Evolutionary conservation across 352 stramenopile genomes (phyloP).

Genomic region (Blastocystis hominis): DNA sequence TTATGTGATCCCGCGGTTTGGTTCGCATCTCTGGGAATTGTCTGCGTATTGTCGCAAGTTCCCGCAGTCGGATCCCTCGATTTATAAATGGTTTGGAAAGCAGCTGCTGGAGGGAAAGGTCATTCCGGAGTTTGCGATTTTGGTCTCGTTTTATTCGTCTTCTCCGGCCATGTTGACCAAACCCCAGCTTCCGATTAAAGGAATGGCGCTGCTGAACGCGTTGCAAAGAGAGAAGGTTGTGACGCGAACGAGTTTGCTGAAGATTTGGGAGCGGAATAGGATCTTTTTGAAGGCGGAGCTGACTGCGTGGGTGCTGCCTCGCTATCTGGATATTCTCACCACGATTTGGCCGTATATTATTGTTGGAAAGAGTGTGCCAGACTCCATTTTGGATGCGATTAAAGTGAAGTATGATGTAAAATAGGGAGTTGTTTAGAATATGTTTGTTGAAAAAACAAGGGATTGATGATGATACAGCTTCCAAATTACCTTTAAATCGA

Average conservation of each 20-base stretch:
- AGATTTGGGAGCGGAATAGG: constrained; percentile 1
- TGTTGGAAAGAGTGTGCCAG: not conserved
- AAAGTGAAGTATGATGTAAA: not conserved
- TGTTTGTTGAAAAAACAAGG: not conserved
- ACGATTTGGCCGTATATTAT: constrained; percentile 22
- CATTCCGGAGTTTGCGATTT: not conserved
- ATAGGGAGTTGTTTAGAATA: not conserved
- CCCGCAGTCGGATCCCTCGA: constrained; percentile 59
- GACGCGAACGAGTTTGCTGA: not conserved
- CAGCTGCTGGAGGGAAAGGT: constrained; percentile 71
- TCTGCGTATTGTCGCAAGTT: constrained; percentile 4
- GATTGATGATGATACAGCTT: not conserved
- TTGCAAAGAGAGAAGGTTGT: not conserved
- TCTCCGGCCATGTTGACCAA: not conserved
- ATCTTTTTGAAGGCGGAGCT: constrained; percentile 27
- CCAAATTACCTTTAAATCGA: not conserved
- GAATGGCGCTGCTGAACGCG: not conserved
- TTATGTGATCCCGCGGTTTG: constrained; percentile 59
- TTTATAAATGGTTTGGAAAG: constrained; percentile 73
- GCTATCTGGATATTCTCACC: not conserved
- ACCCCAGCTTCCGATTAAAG: constrained; percentile 12
- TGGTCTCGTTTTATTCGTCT: not conserved
- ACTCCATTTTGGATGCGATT: not conserved
- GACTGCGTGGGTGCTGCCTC: constrained; percentile 6
- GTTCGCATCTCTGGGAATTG: constrained; percentile 58